phyloP scores from a whole-genome alignment of 192 early-diverging fungal species.

The Backusella circina region DNA sequence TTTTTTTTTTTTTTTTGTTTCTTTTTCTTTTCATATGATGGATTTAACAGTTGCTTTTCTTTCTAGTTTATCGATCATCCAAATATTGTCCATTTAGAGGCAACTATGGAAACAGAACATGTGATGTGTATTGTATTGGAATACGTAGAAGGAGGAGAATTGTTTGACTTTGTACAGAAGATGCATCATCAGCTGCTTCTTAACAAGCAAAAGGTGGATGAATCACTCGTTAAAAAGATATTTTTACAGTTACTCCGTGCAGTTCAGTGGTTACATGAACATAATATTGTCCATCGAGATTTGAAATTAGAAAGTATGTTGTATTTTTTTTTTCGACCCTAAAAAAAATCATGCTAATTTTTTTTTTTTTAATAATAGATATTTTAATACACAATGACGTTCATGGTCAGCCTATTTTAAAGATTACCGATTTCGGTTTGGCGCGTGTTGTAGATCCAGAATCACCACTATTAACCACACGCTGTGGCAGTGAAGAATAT shows the following conservation, averaged over 20 bases:
- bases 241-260: slow-evolving; percentile 54
- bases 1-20: background rate
- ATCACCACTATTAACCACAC: slow-evolving; percentile 42
- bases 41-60: background rate
- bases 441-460: slow-evolving; percentile 47
- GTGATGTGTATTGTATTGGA: slow-evolving; percentile 68
- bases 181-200: slow-evolving; percentile 26
- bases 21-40: background rate
- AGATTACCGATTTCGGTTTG: slow-evolving; percentile 66
- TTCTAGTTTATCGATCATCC: slow-evolving; percentile 56
- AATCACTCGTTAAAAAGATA: slow-evolving; percentile 43
- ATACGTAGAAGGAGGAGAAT: slow-evolving; percentile 67
- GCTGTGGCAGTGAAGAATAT: slow-evolving; percentile 78
- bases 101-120: slow-evolving; percentile 58
- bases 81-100: slow-evolving; percentile 61
- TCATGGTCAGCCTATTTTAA: slow-evolving; percentile 34
- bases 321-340: background rate
- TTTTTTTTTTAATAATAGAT: slow-evolving; percentile 15
- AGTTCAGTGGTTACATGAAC: slow-evolving; percentile 60
- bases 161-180: slow-evolving; percentile 66
- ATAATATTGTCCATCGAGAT: slow-evolving; percentile 64
- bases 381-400: slow-evolving; percentile 34
- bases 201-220: slow-evolving; percentile 37
- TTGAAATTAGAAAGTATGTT: slow-evolving; percentile 63
- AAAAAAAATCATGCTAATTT: background rate